Conservation (phyloP, 306 rosid genomes). For the Prunus mume region DNA sequence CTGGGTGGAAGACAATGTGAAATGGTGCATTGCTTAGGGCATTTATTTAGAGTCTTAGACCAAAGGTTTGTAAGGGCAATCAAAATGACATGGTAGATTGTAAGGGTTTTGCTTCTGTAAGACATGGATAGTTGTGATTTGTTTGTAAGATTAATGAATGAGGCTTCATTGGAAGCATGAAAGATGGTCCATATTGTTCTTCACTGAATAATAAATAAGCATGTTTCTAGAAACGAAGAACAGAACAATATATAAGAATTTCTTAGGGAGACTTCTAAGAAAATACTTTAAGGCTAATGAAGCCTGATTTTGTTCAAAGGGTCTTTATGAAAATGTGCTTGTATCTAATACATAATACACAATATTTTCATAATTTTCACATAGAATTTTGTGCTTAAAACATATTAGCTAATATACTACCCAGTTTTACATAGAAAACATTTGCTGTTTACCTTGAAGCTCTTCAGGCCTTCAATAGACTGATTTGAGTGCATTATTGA, state of each 20-base stretch:
- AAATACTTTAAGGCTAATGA: neutral
- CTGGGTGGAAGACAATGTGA: neutral
- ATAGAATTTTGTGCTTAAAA: neutral
- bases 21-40: neutral
- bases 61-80: neutral
- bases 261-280: neutral
- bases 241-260: neutral
- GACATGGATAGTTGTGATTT: neutral
- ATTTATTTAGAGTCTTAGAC: no score
- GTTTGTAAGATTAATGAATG: neutral
- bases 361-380: neutral
- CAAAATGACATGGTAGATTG: neutral
- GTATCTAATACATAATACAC: neutral
- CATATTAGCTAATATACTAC: neutral
- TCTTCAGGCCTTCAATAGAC: neutral
- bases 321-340: neutral
- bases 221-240: neutral
- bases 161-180: neutral
- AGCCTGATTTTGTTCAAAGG: neutral
- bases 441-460: neutral
- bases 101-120: neutral
- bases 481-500: neutral
- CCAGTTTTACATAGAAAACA: neutral
- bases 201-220: no score
- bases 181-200: no score